These are phyloP conservation scores for Metschnikowia kofuensis DNA, from an alignment of 805 yeast genomes.

Conservation along the genomic window DNA sequence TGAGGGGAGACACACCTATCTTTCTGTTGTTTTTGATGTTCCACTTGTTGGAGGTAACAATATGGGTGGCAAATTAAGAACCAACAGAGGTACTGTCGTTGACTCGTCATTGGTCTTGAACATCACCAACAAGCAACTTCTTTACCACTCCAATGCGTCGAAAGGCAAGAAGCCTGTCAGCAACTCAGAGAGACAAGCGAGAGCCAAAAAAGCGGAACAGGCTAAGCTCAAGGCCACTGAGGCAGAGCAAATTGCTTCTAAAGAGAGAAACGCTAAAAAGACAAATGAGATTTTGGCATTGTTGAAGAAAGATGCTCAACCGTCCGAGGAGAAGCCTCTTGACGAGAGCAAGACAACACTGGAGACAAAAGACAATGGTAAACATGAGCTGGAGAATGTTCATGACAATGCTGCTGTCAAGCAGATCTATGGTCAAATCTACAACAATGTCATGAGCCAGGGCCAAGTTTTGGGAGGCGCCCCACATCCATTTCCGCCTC, in stretches of 20 bases:
- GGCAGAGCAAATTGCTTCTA: constrained; percentile 8
- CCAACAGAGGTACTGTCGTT: constrained; percentile 81
- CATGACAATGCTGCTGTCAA: constrained; percentile 33
- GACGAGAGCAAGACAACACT: background rate
- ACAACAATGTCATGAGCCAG: constrained; percentile 41
- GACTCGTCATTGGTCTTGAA: constrained; percentile 82
- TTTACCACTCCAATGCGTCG: constrained; percentile 71
- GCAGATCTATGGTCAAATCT: constrained; percentile 43
- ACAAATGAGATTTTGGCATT: constrained; percentile 31
- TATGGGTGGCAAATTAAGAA: constrained; percentile 70
- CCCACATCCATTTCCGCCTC: constrained; percentile 8
- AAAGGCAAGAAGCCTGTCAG: constrained; percentile 31
- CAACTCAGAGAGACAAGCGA: constrained; percentile 17
- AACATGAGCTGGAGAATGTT: constrained; percentile 13
- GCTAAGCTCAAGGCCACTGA: constrained; percentile 2
- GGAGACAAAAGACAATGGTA: background rate
- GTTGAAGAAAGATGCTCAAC: constrained; percentile 20
- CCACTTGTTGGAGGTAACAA: constrained; percentile 80
- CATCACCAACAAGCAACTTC: constrained; percentile 68
- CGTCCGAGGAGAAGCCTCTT: background rate
- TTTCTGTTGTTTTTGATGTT: constrained; percentile 81
- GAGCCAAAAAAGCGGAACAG: constrained; percentile 10
- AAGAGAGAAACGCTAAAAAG: constrained; percentile 23
- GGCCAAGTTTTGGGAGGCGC: constrained; percentile 19
- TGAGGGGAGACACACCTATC: constrained; percentile 58